These are phyloP conservation scores for Zea luxurians DNA, from an alignment of 176 grass and related monocot genomes.

Conservation along the genomic window DNA sequence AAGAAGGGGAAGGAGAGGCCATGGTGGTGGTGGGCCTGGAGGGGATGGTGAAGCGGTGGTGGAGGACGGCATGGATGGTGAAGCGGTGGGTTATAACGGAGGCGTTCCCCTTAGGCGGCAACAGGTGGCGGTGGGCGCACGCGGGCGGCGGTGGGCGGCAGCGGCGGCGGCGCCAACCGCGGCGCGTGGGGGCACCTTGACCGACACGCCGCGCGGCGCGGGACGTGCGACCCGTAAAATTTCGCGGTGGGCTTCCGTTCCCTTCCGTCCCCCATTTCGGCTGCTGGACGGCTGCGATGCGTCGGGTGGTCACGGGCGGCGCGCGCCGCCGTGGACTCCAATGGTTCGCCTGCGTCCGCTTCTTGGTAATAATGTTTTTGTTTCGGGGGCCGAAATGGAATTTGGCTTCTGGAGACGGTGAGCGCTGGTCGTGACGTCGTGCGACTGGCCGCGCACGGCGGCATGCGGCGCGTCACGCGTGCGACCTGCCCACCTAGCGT, in stretches of 20 bases:
- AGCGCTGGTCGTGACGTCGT: conserved; percentile 10
- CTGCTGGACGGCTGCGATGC: background rate
- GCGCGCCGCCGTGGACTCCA: background rate
- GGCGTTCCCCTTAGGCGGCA: conserved; percentile 47
- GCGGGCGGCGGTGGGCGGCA: conserved; percentile 44
- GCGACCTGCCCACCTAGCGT: conserved; percentile 18
- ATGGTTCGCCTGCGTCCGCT: background rate
- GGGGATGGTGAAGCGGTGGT: conserved; percentile 2
- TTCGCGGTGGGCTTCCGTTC: background rate
- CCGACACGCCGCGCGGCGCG: conserved; percentile 23
- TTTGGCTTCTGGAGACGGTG: background rate
- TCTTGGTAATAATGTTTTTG: too few species aligned
- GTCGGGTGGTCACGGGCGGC: background rate
- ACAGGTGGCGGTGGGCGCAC: conserved; percentile 46
- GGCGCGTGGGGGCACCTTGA: conserved; percentile 43
- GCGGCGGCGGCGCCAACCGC: conserved; percentile 51
- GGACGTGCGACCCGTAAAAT: conserved; percentile 12
- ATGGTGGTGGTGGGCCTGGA: background rate
- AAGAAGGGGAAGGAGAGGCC: background rate
- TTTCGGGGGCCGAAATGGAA: background rate
- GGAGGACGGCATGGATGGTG: conserved; percentile 33
- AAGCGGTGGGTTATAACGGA: conserved; percentile 46
- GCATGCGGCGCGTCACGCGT: conserved; percentile 38
- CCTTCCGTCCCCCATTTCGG: background rate
- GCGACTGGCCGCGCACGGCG: conserved; percentile 43